Percentiles rank a stretch among this genome's conserved stretches.
phyloP scores from a whole-genome alignment of 2,329 filamentous ascomycete genomes.

The Stromatinia cepivora region DNA sequence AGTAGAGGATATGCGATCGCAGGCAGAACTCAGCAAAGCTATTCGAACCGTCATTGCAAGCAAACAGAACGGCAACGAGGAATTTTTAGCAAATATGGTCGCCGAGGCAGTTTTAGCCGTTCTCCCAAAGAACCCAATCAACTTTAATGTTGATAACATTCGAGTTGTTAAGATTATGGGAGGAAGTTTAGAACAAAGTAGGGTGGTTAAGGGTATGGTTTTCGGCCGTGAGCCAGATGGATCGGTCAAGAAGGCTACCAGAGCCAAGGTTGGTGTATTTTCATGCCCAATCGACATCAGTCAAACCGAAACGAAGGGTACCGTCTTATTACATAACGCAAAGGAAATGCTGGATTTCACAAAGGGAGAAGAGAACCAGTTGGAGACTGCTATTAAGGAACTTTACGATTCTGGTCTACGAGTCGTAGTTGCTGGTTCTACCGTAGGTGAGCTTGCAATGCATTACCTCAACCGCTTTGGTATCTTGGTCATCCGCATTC shows the following conservation, averaged over 20 bases:
- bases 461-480: slow-evolving; percentile 98
- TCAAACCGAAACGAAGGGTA: slow-evolving; percentile 98
- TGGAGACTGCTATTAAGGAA: slow-evolving; percentile 91
- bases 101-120: slow-evolving; percentile 83
- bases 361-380: slow-evolving; percentile 90
- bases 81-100: slow-evolving; percentile 81
- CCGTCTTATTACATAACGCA: slow-evolving; percentile 92
- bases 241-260: slow-evolving; percentile 81
- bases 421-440: slow-evolving; percentile 87
- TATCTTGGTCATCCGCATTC: slow-evolving; percentile 93
- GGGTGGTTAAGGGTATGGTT: slow-evolving; percentile 96
- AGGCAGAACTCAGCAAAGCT: slow-evolving; percentile 87
- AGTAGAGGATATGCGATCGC: slow-evolving; percentile 78
- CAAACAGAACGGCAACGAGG: slow-evolving; percentile 94
- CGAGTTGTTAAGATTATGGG: slow-evolving; percentile 99
- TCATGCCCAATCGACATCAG: slow-evolving; percentile 93
- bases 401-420: slow-evolving; percentile 90
- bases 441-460: slow-evolving; percentile 92
- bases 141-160: slow-evolving; percentile 99
- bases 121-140: slow-evolving; percentile 88
- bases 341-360: slow-evolving; percentile 99
- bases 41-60: slow-evolving; percentile 93
- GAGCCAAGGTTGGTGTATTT: slow-evolving; percentile 95
- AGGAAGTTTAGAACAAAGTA: slow-evolving; percentile 88
- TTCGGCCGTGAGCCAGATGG: slow-evolving; percentile 96